These are phyloP conservation scores for Rhizopus arrhizus DNA, from an alignment of 371 early-diverging fungal genomes.

Conservation along the genomic window DNA sequence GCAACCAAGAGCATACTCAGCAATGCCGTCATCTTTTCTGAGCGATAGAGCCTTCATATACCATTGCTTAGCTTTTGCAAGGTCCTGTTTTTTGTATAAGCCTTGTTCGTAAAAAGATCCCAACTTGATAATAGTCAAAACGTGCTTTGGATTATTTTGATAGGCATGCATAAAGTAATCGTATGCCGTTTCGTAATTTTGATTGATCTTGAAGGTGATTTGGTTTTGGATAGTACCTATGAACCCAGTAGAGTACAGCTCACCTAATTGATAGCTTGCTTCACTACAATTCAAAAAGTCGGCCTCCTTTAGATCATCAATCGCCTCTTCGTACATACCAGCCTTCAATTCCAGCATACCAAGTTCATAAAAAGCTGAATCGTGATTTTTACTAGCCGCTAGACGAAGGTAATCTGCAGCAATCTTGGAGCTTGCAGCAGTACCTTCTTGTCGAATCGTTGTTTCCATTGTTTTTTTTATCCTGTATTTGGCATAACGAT, in stretches of 20 bases:
- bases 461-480: conserved; percentile 11
- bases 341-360: conserved; percentile 18
- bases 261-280: conserved; percentile 24
- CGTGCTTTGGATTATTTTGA: not conserved
- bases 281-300: conserved; percentile 17
- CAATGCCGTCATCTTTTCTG: conserved; percentile 11
- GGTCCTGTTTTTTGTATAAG: not conserved
- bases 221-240: conserved; percentile 11
- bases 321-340: conserved; percentile 23
- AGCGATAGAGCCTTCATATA: conserved; percentile 13
- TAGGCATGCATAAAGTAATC: conserved; percentile 8
- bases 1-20: conserved; percentile 31
- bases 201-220: conserved; percentile 6
- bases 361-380: conserved; percentile 20
- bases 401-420: conserved; percentile 14
- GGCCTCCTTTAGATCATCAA: conserved; percentile 28
- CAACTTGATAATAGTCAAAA: conserved; percentile 13
- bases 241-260: conserved; percentile 17
- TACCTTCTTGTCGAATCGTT: not conserved
- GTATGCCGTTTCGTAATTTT: not conserved
- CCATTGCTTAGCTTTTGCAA: conserved; percentile 8
- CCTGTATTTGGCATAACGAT: conserved; percentile 23
- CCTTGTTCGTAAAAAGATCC: conserved; percentile 24
- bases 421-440: conserved; percentile 1
- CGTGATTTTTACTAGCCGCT: conserved; percentile 27